phyloP scores from a whole-genome alignment of 257 asterid species.

The Oldenlandia corymbosa region DNA sequence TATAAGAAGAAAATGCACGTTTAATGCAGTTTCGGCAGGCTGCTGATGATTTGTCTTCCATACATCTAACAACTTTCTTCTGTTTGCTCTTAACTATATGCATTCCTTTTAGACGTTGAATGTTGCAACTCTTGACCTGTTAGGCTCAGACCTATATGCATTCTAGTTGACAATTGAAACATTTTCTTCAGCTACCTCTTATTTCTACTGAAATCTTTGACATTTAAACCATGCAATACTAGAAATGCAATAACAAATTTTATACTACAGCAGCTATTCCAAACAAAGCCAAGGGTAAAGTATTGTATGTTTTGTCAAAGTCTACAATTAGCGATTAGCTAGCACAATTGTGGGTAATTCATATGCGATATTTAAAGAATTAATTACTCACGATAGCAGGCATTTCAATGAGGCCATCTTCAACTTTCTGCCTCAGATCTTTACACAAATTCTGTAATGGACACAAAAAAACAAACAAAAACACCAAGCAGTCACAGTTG shows the following conservation, averaged over 20 bases:
- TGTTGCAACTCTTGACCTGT: no score
- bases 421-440: not conserved
- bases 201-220: not conserved
- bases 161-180: no score
- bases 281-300: not conserved
- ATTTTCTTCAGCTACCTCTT: not conserved
- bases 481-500: not conserved
- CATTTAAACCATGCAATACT: not conserved
- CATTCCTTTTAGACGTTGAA: no score
- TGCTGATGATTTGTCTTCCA: no score
- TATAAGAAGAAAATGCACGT: no score
- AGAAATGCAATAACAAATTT: not conserved
- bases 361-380: not conserved
- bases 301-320: not conserved
- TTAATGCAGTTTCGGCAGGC: no score
- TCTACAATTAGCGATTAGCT: not conserved
- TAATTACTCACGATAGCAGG: constrained; percentile 1
- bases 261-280: not conserved
- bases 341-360: not conserved
- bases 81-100: no score
- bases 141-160: no score
- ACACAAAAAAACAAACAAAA: not conserved
- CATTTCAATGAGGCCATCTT: not conserved
- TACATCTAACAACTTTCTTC: no score
- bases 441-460: not conserved